Base-by-base conservation (phyloP, 306 rosid species). In the Acacia confusa region DNA sequence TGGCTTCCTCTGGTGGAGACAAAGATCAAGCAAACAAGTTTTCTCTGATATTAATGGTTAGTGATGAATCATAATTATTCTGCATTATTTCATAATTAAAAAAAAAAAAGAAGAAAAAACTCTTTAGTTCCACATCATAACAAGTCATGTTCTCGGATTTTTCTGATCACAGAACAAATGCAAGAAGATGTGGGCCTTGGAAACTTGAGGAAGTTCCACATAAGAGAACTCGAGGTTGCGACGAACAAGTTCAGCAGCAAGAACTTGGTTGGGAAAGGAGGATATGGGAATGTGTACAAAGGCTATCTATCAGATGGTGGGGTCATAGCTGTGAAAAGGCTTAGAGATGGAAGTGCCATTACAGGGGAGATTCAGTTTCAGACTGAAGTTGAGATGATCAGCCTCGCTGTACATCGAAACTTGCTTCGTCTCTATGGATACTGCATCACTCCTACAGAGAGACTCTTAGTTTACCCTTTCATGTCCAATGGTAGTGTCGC, bases 1-100 rank as follows among this genome's bases (percentile, higher is more conserved):
- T 67, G 97, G 97, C 79, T 89, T 92, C 90, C 88, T 94, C 45
- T 94, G 99, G 99, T 90, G 94, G 98, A 88, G 94, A 75, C 97
- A 88, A 80, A 88, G 92, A 82, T 86, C 85, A 80, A 96, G 86
- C 92, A 85, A 94, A 85, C 98, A 96, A 78, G 90, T 93, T 74
- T 94, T 94, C 91, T 96, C 94, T 45, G 99, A 93, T 68, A 88
- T 87, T 25, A 93, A 86, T 63, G 99, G 99, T 96, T 60, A 77
- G 97, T 86, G 22, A n/a, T 84, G 15, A 82, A 80, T 68, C 67
- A 48, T 9, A 61, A 61, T 27, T 36, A 36, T 6, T 36, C 19
- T 25, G 20, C 36, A 61, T 27, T 61, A 61, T 27, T 61, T 57
- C 64, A 57, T 3, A 3, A 60, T 25, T n/a, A n/a, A n/a, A n/a